Conservation (phyloP, 441 rosid species). For the Biscutella auriculata region DNA sequence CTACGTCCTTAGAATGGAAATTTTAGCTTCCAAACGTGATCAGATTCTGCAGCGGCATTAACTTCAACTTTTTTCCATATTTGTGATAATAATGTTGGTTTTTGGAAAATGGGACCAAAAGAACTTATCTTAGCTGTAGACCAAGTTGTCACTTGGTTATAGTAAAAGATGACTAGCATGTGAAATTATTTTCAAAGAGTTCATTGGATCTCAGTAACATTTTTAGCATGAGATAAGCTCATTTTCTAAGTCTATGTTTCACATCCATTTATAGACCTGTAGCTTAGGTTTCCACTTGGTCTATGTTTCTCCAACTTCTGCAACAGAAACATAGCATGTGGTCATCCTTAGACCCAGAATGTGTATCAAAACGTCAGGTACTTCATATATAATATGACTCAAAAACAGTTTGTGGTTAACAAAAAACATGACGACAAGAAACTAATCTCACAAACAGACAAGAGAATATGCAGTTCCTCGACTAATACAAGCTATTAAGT, state of each 20-base stretch:
- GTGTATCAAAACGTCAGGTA: constrained; percentile 4
- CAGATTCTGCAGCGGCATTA: constrained; percentile 5
- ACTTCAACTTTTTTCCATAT: constrained; percentile 4
- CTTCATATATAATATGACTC: constrained; percentile 4
- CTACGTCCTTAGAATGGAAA: constrained; percentile 8
- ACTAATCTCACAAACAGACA: neutral
- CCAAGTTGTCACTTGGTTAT: neutral
- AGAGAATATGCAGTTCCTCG: neutral
- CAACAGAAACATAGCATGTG: neutral
- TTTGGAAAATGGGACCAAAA: neutral
- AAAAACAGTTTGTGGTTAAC: constrained; percentile 1
- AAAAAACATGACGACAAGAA: constrained; percentile 12
- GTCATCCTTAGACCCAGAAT: neutral
- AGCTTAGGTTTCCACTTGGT: neutral
- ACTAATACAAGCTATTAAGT: constrained; percentile 5
- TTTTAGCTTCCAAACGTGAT: neutral
- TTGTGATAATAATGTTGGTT: neutral
- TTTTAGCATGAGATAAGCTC: neutral
- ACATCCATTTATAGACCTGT: neutral
- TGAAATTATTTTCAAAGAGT: too few relatives aligned
- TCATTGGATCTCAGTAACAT: too few relatives aligned
- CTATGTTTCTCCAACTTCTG: neutral
- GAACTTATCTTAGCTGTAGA: neutral
- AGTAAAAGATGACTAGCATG: neutral
- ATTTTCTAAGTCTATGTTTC: neutral